A percentile compares a stretch with the other conserved stretches of the same genome.
Evolutionary conservation across 345 rosid species (phyloP).

Genomic region (Eucalyptus tenuipes): DNA sequence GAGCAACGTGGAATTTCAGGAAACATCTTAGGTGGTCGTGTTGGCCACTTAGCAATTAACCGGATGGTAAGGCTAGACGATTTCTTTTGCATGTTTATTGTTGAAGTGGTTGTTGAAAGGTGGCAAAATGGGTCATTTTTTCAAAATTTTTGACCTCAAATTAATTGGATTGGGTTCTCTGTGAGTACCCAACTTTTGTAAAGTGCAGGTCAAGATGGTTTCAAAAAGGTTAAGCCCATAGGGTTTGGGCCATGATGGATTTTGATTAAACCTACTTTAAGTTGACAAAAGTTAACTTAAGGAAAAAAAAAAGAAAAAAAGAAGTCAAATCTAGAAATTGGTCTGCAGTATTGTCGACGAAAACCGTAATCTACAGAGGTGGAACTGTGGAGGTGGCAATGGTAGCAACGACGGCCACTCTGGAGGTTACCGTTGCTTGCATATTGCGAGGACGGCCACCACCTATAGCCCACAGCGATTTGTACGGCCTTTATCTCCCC

Average conservation of each 20-base stretch:
- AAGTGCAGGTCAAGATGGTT: background rate
- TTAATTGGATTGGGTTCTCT: background rate
- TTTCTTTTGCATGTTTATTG: background rate
- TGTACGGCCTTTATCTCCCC: accelerated
- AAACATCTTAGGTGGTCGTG: background rate
- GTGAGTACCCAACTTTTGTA: background rate
- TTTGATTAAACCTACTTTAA: background rate
- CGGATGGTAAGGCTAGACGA: background rate
- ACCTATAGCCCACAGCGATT: background rate
- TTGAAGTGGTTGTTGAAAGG: background rate
- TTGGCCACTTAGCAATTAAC: background rate
- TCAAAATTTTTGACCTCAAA: background rate
- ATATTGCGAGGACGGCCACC: background rate
- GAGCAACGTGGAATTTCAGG: background rate
- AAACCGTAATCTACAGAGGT: background rate
- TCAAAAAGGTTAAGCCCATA: background rate
- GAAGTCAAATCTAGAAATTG: background rate
- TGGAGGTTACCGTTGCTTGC: background rate
- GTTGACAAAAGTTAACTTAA: background rate
- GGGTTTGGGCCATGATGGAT: background rate
- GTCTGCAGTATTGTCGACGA: background rate
- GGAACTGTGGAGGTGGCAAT: background rate
- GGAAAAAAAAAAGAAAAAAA: background rate
- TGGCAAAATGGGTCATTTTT: background rate
- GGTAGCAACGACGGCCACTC: background rate